Evolutionary conservation across 139 green algal genomes (phyloP), one percentile per base, ranked within the genome.

Genomic region (Tetradesmus obliquus): DNA sequence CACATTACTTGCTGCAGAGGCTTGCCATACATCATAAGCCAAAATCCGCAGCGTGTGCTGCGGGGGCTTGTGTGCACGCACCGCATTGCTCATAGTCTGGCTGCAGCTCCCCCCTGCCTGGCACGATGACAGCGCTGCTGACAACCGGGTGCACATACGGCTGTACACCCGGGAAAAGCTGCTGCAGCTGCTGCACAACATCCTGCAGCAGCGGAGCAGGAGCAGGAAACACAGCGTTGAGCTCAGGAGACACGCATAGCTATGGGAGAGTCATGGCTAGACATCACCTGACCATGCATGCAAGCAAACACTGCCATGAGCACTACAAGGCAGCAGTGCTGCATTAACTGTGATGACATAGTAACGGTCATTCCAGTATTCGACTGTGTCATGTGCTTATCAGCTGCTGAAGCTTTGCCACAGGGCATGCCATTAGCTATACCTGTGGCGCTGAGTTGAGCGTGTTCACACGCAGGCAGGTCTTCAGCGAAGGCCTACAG

Each of bases 401-500:
- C 32, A 45, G 32, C 32, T 45, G 32, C 32, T 45, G 32, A 45
- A 45, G 32, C 32, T 45, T 45, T 45, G 32, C 32, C 32, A 45
- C 32, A 45, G 32, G 32, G 32, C 32, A 45, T 45, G 32, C 32
- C 32, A 45, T 45, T 45, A 45, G 32, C 32, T 45, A 45, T 45
- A 82, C 88, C 79, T 86, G 76, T 66, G 88, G 57, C 3, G 13
- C 72, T 13, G 80, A 53, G 2, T n/a, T 82, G 19, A 82, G 72
- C 2, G 89, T 92, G 82, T 92, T 92, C 9, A 88, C 82, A 17
- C 89, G 62, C 17, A 92, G 69, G 15, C 80, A 89, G 3, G 89
- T 83, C 45, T 55, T n/a, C 2, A 89, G 69, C 0, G 89, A 89
- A 3, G 89, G 89, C 53, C 12, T 58, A 53, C 60, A 53, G 2